Base-by-base conservation (phyloP, 495 filamentous ascomycete species). In the Talaromyces proteolyticus region DNA sequence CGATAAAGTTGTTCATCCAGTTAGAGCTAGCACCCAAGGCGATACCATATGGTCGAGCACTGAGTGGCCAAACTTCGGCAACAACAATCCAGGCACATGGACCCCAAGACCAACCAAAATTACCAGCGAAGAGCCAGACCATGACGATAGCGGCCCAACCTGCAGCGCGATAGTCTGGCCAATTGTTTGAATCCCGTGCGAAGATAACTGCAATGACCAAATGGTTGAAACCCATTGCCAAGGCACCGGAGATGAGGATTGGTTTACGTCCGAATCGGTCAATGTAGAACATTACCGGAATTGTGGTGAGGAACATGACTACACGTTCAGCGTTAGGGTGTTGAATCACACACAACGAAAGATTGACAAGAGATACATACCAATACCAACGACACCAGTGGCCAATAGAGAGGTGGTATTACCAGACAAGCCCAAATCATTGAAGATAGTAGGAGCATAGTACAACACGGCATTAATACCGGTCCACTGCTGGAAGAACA, bases 91-190 rank as follows among this genome's bases (percentile, higher is more conserved):
- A 90, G 6, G 82, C 74, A 58, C 82, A 85, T 25, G 79, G 80
- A 47, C 84, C 84, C 84, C 83, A 88, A 25, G 75, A 82, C 63
- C 87, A 88, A 43, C 85, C 86, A 58, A 89, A 90, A 59, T 87
- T 80, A 22, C 84, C 65, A 44, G 88, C 83, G 57, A 87, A 87
- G 23, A 89, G 70, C 84, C 84, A 89, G 49, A 89, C 81, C 81
- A 88, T 86, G 57, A 66, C 79, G 6, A 87, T 79, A 16, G 84
- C 85, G 6, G 72, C 86, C 86, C 86, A 91, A 3, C 84, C 86
- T 1, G 82, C 83, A 3, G 75, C 77, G 8, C 58, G 47, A 53
- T 91, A 80, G 2, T 60, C 57, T 1, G 58, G 55, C 85, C 85
- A 91, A 21, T 74, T 63, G 57, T 82, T 47, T 25, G 81, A 60